Conservation (phyloP, 2,329 filamentous ascomycete species). For the Ophiostoma ulmi region DNA sequence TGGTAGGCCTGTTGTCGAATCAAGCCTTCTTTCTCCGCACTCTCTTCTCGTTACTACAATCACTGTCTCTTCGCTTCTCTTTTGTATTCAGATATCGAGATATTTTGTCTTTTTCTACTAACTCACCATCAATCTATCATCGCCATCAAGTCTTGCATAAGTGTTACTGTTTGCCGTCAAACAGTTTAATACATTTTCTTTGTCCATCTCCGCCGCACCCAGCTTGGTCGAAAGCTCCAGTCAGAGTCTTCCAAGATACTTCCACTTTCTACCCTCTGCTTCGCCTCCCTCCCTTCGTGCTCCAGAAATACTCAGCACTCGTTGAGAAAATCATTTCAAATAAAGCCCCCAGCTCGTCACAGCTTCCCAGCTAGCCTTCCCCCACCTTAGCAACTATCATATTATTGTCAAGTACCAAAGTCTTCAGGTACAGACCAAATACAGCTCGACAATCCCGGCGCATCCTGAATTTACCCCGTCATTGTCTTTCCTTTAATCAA, state of each 20-base stretch:
- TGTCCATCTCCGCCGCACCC: neutral
- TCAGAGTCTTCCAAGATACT: neutral
- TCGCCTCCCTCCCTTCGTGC: neutral
- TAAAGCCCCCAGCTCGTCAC: neutral
- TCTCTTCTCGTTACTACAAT: neutral
- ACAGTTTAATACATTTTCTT: neutral
- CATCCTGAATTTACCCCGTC: neutral
- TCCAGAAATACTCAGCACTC: neutral
- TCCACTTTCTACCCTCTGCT: neutral
- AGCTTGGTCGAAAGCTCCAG: conserved; percentile 5
- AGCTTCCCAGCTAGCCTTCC: conserved; percentile 6
- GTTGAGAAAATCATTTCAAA: neutral
- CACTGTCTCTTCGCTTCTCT: neutral
- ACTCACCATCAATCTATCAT: neutral
- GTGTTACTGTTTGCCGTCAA: neutral
- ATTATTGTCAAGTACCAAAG: neutral
- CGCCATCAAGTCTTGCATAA: neutral
- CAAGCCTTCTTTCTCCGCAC: neutral
- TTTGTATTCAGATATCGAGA: neutral
- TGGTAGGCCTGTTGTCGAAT: neutral
- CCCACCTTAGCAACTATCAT: neutral
- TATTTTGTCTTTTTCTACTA: neutral
- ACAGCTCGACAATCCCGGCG: conserved; percentile 7
- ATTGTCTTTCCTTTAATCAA: neutral
- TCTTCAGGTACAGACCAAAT: neutral